Conservation (phyloP, 2,329 filamentous ascomycete species). For the Aspergillus aculeatinus region DNA sequence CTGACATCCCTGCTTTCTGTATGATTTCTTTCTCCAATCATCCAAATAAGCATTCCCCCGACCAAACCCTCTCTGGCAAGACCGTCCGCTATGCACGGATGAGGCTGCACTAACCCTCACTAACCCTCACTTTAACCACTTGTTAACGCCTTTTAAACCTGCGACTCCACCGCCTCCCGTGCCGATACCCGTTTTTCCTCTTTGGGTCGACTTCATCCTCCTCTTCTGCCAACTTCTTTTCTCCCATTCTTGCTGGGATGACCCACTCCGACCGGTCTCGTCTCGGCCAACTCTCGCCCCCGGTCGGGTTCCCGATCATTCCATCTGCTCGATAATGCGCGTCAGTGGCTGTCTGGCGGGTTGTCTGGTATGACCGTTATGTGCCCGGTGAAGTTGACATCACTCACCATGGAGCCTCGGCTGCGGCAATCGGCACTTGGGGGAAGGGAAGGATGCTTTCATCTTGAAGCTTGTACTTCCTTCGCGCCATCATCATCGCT, state of each 20-base stretch:
- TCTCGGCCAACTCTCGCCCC: not conserved
- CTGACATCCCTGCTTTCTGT: no score
- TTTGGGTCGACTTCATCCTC: not conserved
- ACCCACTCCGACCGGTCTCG: not conserved
- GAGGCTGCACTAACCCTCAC: not conserved
- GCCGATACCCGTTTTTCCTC: not conserved
- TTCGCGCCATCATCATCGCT: not conserved
- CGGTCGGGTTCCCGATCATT: not conserved
- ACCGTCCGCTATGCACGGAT: not conserved
- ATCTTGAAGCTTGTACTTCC: not conserved
- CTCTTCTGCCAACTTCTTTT: not conserved
- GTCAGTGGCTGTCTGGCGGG: not conserved
- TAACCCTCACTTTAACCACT: not conserved
- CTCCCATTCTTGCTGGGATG: not conserved
- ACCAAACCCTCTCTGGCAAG: not conserved
- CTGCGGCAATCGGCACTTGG: not conserved
- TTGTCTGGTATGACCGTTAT: not conserved
- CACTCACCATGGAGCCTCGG: not conserved
- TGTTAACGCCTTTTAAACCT: no score
- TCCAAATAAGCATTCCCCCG: not conserved
- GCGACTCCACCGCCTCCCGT: not conserved
- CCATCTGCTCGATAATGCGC: not conserved
- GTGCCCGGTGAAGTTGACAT: not conserved
- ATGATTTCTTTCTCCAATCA: no score
- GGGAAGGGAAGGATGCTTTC: not conserved